Evolutionary conservation across 192 early-diverging fungal genomes (phyloP).

Genomic region (Entomortierella parvispora): DNA sequence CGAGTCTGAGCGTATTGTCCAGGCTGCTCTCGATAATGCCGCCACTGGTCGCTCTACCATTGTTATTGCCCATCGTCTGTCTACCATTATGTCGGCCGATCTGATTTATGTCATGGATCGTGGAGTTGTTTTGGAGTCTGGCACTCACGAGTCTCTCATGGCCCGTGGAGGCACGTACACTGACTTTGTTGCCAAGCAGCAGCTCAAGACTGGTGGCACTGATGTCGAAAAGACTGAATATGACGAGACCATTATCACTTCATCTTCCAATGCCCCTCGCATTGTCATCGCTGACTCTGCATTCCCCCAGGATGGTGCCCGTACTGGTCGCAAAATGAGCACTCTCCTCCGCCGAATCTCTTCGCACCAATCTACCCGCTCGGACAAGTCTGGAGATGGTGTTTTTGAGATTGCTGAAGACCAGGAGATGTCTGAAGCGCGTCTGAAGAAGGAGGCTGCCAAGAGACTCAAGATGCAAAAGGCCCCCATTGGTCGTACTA

Average conservation of each 20-base stretch:
- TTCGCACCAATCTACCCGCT: conserved; percentile 37
- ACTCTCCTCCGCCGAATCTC: conserved; percentile 40
- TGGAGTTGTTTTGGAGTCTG: conserved; percentile 76
- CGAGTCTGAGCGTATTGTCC: conserved; percentile 80
- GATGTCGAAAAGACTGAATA: conserved; percentile 43
- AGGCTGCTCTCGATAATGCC: conserved; percentile 84
- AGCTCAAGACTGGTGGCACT: conserved; percentile 59
- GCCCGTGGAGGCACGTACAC: conserved; percentile 67
- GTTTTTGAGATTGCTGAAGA: conserved; percentile 21
- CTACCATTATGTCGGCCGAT: conserved; percentile 88
- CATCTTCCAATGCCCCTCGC: neutral
- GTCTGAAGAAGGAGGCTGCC: conserved; percentile 40
- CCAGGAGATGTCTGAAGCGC: conserved; percentile 14
- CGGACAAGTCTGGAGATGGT: conserved; percentile 31
- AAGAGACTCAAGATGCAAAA: conserved; percentile 39
- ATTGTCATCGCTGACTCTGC: conserved; percentile 29
- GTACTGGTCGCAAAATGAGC: conserved; percentile 32
- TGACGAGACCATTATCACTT: neutral
- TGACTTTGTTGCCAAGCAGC: conserved; percentile 74
- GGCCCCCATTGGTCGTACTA: conserved; percentile 38
- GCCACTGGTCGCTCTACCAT: conserved; percentile 85
- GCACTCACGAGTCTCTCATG: conserved; percentile 83
- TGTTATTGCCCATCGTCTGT: conserved; percentile 91
- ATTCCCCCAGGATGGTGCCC: conserved; percentile 18
- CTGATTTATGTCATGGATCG: conserved; percentile 87